Base-by-base conservation (phyloP, 2,329 filamentous ascomycete genomes). In the Septoria petroselini region DNA sequence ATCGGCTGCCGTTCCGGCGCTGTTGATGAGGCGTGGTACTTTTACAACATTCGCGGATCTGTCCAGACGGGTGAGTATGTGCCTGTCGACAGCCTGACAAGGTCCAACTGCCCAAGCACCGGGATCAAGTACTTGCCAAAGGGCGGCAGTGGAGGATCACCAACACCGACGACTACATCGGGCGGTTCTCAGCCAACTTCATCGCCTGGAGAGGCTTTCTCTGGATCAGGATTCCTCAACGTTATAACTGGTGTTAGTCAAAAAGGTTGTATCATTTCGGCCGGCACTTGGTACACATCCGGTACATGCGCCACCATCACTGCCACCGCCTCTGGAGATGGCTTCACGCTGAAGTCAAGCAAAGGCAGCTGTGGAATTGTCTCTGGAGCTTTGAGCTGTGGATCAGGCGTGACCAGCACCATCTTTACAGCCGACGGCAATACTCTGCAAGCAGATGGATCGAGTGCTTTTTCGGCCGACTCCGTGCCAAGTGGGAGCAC, bases 41-140 rank as follows among this genome's bases (percentile, higher is more conserved):
- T 85, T 63, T 87, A 80, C 73, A 81, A 85, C 53, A 73, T 82
- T 29, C 70, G 69, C 21, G 80, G 80, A 7, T 81, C 78, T 17
- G 66, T 84, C 1, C 78, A 84, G 61, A 74, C 73, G 2, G 85
- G 83, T 27, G 66, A 76, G 2, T 88, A 85, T 60, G 73, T 82
- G 19, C 68, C 82, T 11, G 67, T 78, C 2, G 72, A 76, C 34
- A 39, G 46, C 3, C 79, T 82, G 31, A 75, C 76, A 9, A 78
- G 75, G 41, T 81, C 82, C 19, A 79, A 73, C 35, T 91, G 87
- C 66, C 81, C 85, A 0, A 63, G 66, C 30, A 75, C 69, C 0
- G 82, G 80, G 2, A 81, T 90, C 64, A 79, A 79, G 61, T 88
- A 88, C 65, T 67, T 79, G 7, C 81, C 82, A 27, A 86, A 86